Base-by-base conservation (phyloP, 768 basidiomycete genomes). In the Chalciporus pseudorubinellus region DNA sequence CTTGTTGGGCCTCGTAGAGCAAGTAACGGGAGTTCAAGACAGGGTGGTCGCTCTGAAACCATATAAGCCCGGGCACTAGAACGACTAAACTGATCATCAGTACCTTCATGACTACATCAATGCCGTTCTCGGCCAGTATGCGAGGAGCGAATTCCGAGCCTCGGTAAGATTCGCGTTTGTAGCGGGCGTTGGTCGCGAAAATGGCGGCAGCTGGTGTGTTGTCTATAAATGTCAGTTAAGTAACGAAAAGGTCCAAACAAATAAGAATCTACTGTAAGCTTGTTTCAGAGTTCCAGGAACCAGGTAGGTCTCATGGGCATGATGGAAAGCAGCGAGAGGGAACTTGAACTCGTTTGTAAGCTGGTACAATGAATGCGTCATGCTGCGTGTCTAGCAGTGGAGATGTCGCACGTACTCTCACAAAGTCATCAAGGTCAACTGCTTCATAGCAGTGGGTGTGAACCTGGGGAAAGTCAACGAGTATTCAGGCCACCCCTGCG, bases 341-440 rank as follows among this genome's bases (percentile, higher is more conserved):
- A 92, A 93, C 59, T 91, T 72, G 75, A 95, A 98, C 69, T 97
- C 94, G 64, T 95, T 90, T 31, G 90, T 84, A 44, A 97, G 76
- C 82, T 93, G n/a, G 24, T 8, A 40, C 24, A 34, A 7, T 31
- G 45, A 43, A 53, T 49, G 31, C 44, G n/a, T 53, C 28, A 43
- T 46, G 21, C 50, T n/a, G 12, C 33, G n/a, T 6, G 31, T 44
- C 31, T 36, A 47, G 39, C 18, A n/a, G 1, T 36, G 34, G 13
- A 11, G 26, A 26, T n/a, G 7, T 44, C 20, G 19, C 39, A 70
- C 81, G 59, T 65, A 86, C 85, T 48, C 86, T 76, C 56, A 85
- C 78, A 56, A 87, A 77, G 41, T 75, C 77, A 55, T 88, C 86
- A 20, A 87, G 73, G 64, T 92, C 89, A 42, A 85, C 83, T 13